Conservation (phyloP, 352 stramenopile genomes). For the Phytophthora kernoviae region DNA sequence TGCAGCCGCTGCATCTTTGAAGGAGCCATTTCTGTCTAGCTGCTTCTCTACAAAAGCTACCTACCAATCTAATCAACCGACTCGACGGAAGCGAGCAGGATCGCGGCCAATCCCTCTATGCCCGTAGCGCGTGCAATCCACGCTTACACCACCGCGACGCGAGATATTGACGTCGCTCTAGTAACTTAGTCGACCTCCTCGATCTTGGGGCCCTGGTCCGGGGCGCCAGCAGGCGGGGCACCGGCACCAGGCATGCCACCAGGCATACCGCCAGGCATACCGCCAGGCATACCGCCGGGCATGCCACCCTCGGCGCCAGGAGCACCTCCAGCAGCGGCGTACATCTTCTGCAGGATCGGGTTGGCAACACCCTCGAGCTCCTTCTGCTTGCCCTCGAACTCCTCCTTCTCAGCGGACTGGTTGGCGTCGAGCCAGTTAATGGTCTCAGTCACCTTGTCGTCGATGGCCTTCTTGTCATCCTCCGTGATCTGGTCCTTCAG, state of each 20-base stretch:
- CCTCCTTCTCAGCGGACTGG: conserved; percentile 71
- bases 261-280: conserved; percentile 32
- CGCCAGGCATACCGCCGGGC: conserved; percentile 39
- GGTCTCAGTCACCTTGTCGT: conserved; percentile 95
- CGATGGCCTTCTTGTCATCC: conserved; percentile 85
- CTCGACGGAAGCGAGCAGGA: conserved; percentile 18
- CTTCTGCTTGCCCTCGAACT: conserved; percentile 91
- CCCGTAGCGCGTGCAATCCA: conserved; percentile 35
- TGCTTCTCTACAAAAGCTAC: conserved; percentile 35
- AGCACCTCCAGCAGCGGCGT: conserved; percentile 64
- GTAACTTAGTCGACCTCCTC: conserved; percentile 78
- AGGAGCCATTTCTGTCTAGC: conserved; percentile 29
- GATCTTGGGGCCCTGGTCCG: conserved; percentile 78
- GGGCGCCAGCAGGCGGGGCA: conserved; percentile 32
- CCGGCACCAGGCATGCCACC: conserved; percentile 25
- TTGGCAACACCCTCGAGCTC: conserved; percentile 87
- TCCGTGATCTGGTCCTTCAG: conserved; percentile 93
- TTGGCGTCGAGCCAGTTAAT: conserved; percentile 98
- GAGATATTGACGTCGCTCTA: conserved; percentile 19
- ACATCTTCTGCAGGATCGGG: conserved; percentile 85
- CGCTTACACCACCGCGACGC: conserved; percentile 31
- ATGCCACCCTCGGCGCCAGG: conserved; percentile 45
- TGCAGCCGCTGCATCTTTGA: conserved; percentile 27
- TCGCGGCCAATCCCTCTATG: conserved; percentile 30
- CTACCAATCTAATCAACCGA: conserved; percentile 22